These are phyloP conservation scores for Furculomyces boomerangus DNA, from an alignment of 371 early-diverging fungal genomes.

Conservation along the genomic window DNA sequence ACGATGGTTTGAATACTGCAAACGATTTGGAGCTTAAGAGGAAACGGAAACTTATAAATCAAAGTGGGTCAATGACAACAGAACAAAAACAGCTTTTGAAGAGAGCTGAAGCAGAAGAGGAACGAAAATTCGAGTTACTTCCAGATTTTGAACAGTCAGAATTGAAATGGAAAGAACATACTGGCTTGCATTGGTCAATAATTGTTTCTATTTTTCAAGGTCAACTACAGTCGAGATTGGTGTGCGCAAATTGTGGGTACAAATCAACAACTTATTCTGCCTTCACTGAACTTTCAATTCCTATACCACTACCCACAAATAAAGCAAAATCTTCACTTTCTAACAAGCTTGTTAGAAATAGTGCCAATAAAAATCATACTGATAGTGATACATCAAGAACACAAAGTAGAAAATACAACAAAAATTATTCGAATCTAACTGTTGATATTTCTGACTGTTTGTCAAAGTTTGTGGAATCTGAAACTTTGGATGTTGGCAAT, in stretches of 20 bases:
- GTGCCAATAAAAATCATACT: too few species aligned
- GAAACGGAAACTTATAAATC: conserved; percentile 2
- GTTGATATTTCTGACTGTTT: conserved; percentile 63
- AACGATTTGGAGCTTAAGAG: not conserved
- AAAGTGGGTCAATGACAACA: conserved; percentile 3
- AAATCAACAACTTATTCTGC: conserved; percentile 79
- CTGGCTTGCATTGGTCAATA: conserved; percentile 17
- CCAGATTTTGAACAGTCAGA: conserved; percentile 15
- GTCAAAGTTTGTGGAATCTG: conserved; percentile 62
- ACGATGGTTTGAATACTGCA: conserved; percentile 56
- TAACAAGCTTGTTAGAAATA: too few species aligned
- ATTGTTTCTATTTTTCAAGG: conserved; percentile 56
- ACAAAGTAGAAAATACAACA: conserved; percentile 5
- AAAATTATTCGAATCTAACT: conserved; percentile 4
- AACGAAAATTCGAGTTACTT: conserved; percentile 14
- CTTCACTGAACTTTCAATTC: conserved; percentile 82
- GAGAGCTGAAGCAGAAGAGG: conserved; percentile 12
- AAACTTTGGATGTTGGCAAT: conserved; percentile 73
- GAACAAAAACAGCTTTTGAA: conserved; percentile 1
- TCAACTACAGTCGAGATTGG: conserved; percentile 38
- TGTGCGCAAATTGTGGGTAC: conserved; percentile 18
- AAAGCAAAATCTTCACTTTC: too few species aligned
- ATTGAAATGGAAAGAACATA: conserved; percentile 13
- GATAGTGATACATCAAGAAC: too few species aligned
- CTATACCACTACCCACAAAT: conserved; percentile 46